Base-by-base conservation (phyloP, 108 stramenopile genomes). In the Chaetoceros muelleri region DNA sequence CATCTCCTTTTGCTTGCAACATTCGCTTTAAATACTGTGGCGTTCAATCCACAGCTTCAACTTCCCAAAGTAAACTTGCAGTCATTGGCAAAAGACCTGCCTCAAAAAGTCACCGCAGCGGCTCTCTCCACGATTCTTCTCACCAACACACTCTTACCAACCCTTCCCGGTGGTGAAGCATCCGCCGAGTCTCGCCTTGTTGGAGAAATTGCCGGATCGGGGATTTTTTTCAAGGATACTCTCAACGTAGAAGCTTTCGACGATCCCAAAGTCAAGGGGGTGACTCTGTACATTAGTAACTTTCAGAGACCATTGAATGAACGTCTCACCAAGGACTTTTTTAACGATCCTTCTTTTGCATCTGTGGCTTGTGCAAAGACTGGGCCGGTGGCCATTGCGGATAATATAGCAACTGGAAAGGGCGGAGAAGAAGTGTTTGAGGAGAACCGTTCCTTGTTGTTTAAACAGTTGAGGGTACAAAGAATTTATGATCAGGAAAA, bases 291-390 rank as follows among this genome's bases (percentile, higher is more conserved):
- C 56, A 74, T 95, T 52, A 75, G 72, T 59, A 92, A 92, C 70
- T 95, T 95, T 68, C 80, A 95, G 57, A 69, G 84, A n/a, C 94
- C 94, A 24, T 30, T 95, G 44, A 88, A 80, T 0, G 94, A 95
- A 65, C 70, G 84, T 28, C 31, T 92, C 1, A 63, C 53, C n/a
- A 73, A 71, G 44, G 76, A 77, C 60, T 91, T 95, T 59, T 92
- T 95, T 60, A 75, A 66, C 8, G 94, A 95, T 62, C 94, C 94
- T 1, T 76, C 76, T 46, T 82, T 72, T 51, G 86, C 90, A 8
- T 69, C 71, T 56, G 87, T 95, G 13, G 79, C 76, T n/a, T 86
- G 84, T 60, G 90, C 85, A 57, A 72, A 76, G 24, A 90, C 80
- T 18, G 74, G 76, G 16, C 63, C 64, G 16, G 69, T 92, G 21